These are phyloP conservation scores for Sarocladium kiliense DNA, from an alignment of 2,329 filamentous ascomycete species.

Conservation along the genomic window DNA sequence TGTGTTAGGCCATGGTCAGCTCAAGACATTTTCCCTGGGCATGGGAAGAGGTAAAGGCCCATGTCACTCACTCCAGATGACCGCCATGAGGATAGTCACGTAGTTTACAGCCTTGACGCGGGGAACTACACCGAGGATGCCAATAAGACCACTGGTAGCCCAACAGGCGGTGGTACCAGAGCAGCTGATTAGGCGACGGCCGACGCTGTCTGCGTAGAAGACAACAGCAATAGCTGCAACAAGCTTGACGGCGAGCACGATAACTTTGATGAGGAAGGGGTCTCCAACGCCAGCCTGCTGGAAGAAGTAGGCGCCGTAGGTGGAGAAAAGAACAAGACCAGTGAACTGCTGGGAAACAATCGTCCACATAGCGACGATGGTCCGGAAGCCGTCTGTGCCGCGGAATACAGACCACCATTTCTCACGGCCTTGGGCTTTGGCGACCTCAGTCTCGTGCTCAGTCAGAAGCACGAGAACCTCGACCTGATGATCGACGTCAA, in stretches of 20 bases:
- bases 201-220: constrained; percentile 13
- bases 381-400: constrained; percentile 20
- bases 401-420: constrained; percentile 18
- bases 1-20: constrained; percentile 2
- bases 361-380: constrained; percentile 20
- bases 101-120: neutral
- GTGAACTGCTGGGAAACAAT: constrained; percentile 17
- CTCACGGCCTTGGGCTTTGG: constrained; percentile 15
- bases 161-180: constrained; percentile 13
- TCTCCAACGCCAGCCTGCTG: constrained; percentile 16
- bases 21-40: no score
- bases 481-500: constrained; percentile 15
- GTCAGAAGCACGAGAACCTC: constrained; percentile 14
- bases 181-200: constrained; percentile 15
- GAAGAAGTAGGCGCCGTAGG: constrained; percentile 20
- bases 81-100: constrained; percentile 18
- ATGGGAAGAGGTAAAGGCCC: no score
- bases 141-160: constrained; percentile 14
- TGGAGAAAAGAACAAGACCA: constrained; percentile 17
- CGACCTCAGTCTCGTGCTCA: constrained; percentile 16
- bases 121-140: constrained; percentile 13
- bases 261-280: constrained; percentile 16
- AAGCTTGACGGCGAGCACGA: constrained; percentile 14
- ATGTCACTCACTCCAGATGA: constrained; percentile 19
- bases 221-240: constrained; percentile 12